Evolutionary conservation across 2,329 filamentous ascomycete species (phyloP).

Genomic region (Venturia nashicola): DNA sequence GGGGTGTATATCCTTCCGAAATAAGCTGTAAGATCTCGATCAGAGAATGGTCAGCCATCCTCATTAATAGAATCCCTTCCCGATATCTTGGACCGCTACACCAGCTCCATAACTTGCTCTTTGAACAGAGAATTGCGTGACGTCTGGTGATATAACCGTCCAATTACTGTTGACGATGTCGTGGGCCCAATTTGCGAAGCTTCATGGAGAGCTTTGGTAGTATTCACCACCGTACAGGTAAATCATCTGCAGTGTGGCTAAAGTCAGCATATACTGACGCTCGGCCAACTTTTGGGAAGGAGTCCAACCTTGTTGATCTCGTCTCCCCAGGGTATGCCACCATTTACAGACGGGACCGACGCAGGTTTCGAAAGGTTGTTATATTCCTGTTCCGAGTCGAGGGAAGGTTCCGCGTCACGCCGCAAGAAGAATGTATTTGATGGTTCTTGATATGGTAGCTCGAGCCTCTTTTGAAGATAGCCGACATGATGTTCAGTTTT

Average conservation of each 20-base stretch:
- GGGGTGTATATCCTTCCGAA: background rate
- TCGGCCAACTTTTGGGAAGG: background rate
- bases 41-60: constrained; percentile 40
- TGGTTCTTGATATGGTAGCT: no score
- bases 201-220: constrained; percentile 24
- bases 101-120: constrained; percentile 46
- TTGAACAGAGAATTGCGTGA: constrained; percentile 20
- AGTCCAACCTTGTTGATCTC: constrained; percentile 40
- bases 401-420: background rate
- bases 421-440: no score
- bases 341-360: constrained; percentile 40
- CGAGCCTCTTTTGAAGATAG: no score
- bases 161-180: constrained; percentile 46
- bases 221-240: constrained; percentile 50
- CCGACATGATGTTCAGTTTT: no score
- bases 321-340: constrained; percentile 46
- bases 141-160: constrained; percentile 23
- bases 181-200: constrained; percentile 43
- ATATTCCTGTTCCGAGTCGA: constrained; percentile 27
- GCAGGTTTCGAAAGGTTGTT: constrained; percentile 47
- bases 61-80: constrained; percentile 49
- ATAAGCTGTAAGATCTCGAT: background rate
- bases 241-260: constrained; percentile 29
- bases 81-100: constrained; percentile 39
- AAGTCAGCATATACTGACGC: background rate